Base-by-base conservation (phyloP, 2,329 filamentous ascomycete genomes). In the Colletotrichum echinochloae region DNA sequence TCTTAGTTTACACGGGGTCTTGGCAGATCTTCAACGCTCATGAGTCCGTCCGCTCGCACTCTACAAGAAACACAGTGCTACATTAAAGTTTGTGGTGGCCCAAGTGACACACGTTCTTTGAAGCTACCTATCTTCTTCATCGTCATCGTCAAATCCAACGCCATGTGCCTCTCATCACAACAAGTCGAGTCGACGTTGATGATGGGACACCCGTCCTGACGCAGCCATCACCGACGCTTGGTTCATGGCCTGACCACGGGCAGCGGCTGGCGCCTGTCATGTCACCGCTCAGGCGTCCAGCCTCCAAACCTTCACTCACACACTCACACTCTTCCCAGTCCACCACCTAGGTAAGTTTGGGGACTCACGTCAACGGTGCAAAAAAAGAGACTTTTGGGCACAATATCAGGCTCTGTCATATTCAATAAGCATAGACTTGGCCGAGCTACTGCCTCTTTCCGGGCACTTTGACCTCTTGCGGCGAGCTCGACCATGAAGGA, bases 221-320 rank as follows among this genome's bases (percentile, higher is more conserved):
- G 54, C 35, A 56, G 5, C 12, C n/a, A 39, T 49, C 44, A 51
- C 18, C 30, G 16, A 12, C 57, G 57, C 44, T 61, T 61, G 59
- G 44, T 61, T 49, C 44, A n/a, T 35, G n/a, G 41, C 39, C 56
- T 60, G 56, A 60, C 20, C 20, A 39, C 30, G 9, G 7, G 6
- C 56, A 5, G 18, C 23, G 16, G 33, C 30, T 49, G 44, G 37
- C n/a, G 30, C 6, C 5, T 44, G 30, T 9, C 9, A 35, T 54
- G 51, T 20, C 54, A 56, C 14, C n/a, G 54, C 33, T 26, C 33
- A 37, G 33, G 33, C n/a, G 33, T 39, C 54, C n/a, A 23, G 20
- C 54, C 6, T 28, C 16, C 18, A 11, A 52, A 33, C 49, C 49
- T 52, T 11, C 49, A 18, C 26, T 30, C 20, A 20, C 26, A 26